These are phyloP conservation scores for Russula earlei DNA, from an alignment of 768 basidiomycete genomes.

Conservation along the genomic window DNA sequence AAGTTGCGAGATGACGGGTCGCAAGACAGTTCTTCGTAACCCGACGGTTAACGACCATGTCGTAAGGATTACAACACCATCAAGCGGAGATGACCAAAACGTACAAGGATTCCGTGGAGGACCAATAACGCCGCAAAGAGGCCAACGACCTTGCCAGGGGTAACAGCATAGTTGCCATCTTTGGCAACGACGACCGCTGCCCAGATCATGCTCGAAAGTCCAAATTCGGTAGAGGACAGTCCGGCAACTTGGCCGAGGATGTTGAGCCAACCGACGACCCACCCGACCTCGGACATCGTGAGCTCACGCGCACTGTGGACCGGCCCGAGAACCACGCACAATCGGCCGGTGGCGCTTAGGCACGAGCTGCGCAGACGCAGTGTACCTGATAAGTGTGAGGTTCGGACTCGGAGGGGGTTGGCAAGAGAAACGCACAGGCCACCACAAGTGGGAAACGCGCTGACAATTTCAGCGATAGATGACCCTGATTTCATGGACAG, in stretches of 20 bases:
- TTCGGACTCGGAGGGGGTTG: background rate
- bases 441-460: constrained; percentile 66
- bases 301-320: background rate
- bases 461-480: constrained; percentile 70
- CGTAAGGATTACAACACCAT: background rate
- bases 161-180: constrained; percentile 52
- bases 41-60: background rate
- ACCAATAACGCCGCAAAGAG: constrained; percentile 69
- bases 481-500: constrained; percentile 28
- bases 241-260: constrained; percentile 80
- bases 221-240: constrained; percentile 79
- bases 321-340: constrained; percentile 28
- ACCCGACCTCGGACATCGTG: constrained; percentile 41
- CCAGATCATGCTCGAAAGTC: constrained; percentile 69
- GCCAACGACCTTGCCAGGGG: constrained; percentile 65
- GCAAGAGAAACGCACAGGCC: constrained; percentile 41
- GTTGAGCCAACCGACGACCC: constrained; percentile 80
- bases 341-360: constrained; percentile 55
- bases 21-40: constrained; percentile 51
- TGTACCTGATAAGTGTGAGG: constrained; percentile 40
- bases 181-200: constrained; percentile 60
- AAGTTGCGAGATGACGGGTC: constrained; percentile 61
- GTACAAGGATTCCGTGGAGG: constrained; percentile 62
- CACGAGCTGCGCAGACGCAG: constrained; percentile 69
- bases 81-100: constrained; percentile 15